phyloP scores from a whole-genome alignment of 345 rosid genomes.

The Fremontodendron californicum region DNA sequence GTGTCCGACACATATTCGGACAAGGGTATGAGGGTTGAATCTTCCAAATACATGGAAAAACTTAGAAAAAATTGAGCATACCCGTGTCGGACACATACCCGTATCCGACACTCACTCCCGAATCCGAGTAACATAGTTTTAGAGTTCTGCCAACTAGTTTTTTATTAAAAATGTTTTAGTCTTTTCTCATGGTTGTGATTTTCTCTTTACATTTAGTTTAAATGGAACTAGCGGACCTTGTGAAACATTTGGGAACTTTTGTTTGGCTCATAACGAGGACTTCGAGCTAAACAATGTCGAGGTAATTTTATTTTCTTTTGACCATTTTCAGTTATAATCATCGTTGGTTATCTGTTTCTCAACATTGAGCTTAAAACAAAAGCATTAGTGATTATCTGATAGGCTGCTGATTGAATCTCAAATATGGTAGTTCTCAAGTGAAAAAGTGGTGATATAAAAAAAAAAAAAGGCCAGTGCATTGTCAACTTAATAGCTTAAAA shows the following conservation, averaged over 20 bases:
- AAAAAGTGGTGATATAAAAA: too few relatives aligned
- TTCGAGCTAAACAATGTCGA: constrained; percentile 83
- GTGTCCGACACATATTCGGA: too few relatives aligned
- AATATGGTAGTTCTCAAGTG: neutral
- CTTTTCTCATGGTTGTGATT: constrained; percentile 6
- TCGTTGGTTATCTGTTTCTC: neutral
- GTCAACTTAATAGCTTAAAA: neutral
- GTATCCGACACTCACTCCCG: too few relatives aligned
- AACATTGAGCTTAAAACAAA: neutral
- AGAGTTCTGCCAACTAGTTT: neutral
- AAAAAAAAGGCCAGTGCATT: too few relatives aligned
- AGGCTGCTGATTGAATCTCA: neutral
- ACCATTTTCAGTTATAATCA: neutral
- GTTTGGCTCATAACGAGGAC: constrained; percentile 67
- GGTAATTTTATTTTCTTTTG: constrained; percentile 38
- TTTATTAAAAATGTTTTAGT: neutral
- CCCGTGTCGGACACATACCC: too few relatives aligned
- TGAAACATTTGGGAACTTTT: constrained; percentile 78
- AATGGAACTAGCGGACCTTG: constrained; percentile 85
- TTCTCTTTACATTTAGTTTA: constrained; percentile 46
- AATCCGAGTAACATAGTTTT: too few relatives aligned
- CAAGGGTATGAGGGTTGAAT: too few relatives aligned
- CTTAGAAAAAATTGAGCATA: too few relatives aligned
- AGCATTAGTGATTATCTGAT: neutral
- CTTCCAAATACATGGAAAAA: too few relatives aligned